A percentile compares a stretch with the other conserved stretches of the same genome.
Evolutionary conservation across 192 early-diverging fungal species (phyloP).

Genomic region (Entomortierella parvispora): DNA sequence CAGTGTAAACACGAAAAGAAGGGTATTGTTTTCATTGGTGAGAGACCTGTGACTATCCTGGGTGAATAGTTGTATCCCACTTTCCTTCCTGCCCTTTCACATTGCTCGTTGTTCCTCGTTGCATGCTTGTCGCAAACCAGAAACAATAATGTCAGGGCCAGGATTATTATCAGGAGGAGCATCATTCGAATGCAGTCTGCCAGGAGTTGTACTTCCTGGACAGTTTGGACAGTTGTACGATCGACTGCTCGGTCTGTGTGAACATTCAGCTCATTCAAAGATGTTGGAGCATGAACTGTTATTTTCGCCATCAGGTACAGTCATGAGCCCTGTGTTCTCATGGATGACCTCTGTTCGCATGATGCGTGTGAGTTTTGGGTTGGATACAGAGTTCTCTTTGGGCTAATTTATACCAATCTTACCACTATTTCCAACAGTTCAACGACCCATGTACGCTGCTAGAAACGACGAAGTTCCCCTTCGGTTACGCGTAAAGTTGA

Average conservation of each 20-base stretch:
- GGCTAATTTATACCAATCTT: no score
- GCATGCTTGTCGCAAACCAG: no score
- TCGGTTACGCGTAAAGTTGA: slow-evolving; percentile 38
- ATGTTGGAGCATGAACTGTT: slow-evolving; percentile 50
- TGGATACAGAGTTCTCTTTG: no score
- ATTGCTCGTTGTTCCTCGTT: no score
- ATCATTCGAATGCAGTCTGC: slow-evolving; percentile 47
- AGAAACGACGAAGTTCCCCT: slow-evolving; percentile 49
- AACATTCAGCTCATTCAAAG: slow-evolving; percentile 42
- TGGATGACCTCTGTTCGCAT: background rate
- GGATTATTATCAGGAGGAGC: slow-evolving; percentile 44
- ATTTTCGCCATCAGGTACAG: slow-evolving; percentile 36
- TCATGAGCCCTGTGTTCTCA: background rate
- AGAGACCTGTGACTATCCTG: no score
- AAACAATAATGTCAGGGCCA: slow-evolving; percentile 25
- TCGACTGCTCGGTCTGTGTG: slow-evolving; percentile 42
- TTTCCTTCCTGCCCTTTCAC: no score
- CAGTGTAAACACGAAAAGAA: no score
- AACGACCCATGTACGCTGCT: slow-evolving; percentile 37
- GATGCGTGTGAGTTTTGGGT: no score
- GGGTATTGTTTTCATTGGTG: no score
- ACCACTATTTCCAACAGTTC: no score
- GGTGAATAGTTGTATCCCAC: no score
- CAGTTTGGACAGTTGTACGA: slow-evolving; percentile 45
- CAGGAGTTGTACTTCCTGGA: slow-evolving; percentile 36